Base-by-base conservation (phyloP, 2,329 filamentous ascomycete genomes). In the Aspergillus luchuensis region DNA sequence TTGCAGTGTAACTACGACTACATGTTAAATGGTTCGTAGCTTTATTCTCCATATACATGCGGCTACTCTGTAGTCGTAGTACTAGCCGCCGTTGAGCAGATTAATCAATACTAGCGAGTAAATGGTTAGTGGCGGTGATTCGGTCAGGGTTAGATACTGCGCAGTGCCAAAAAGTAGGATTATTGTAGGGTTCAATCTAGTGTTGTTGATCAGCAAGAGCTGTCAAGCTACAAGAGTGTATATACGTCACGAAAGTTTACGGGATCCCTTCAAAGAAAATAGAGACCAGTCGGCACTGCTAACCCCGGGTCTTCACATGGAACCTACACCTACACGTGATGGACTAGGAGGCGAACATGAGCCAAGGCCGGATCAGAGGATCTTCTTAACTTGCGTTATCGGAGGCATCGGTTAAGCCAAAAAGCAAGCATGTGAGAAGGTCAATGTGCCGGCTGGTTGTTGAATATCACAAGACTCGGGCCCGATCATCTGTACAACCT, bases 221-320 rank as follows among this genome's bases (percentile, higher is more conserved):
- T 36, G 5, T 36, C 33, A 13, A 36, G 33, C 11, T 36, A 36
- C 11, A 5, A 13, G 5, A 36, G 33, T 13, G 11, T 36, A 6
- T 33, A 10, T 36, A 36, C 33, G 33, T 36, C 33, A 36, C 33
- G 33, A 36, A 36, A 36, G 33, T 36, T 36, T 5, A 36, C 33
- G 11, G 5, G 11, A 15, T 13, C 13, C 3, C 5, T 36, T 13
- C 33, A 36, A 4, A 36, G 33, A 36, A 13, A 13, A 13, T 36
- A 36, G 33, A 36, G 33, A 36, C 33, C 33, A 15, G 33, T 36
- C 11, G 33, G 33, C 11, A 5, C 33, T 13, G 33, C 17, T 36
- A 36, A 6, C 33, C 33, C 11, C 33, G 11, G 6, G 23, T 39
- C 28, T 57, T 57, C 55, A 57, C 55, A 57, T 57, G 55, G n/a